phyloP scores from a whole-genome alignment of 1,139 yeast species.

The Pichia sp. region DNA sequence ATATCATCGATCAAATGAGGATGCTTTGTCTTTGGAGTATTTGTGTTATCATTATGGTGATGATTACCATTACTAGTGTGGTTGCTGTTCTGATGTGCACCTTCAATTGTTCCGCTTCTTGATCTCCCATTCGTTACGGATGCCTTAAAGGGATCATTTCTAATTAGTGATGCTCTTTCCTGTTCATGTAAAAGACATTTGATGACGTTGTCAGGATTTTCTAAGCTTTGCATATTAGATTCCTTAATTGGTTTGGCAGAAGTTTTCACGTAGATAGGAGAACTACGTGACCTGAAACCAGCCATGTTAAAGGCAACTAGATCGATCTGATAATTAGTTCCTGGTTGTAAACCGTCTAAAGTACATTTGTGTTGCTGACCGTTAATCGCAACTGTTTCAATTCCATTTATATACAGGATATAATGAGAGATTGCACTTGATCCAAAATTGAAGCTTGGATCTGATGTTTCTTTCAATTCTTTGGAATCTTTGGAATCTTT shows the following conservation, averaged over 20 bases:
- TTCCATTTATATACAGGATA: constrained; percentile 45
- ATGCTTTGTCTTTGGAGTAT: constrained; percentile 12
- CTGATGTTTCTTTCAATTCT: background rate
- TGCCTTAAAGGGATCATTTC: constrained; percentile 25
- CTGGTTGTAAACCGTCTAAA: constrained; percentile 43
- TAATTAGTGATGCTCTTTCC: constrained; percentile 19
- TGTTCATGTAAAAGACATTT: constrained; percentile 26
- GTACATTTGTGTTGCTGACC: constrained; percentile 36
- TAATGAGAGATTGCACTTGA: constrained; percentile 33
- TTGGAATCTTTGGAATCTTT: constrained; percentile 6
- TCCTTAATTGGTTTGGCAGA: constrained; percentile 12
- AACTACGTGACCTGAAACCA: constrained; percentile 44
- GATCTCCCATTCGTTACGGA: constrained; percentile 25
- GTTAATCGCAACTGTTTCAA: constrained; percentile 32
- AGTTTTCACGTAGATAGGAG: constrained; percentile 44
- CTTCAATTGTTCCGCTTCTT: constrained; percentile 35
- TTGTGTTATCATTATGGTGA: background rate
- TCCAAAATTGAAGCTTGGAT: background rate
- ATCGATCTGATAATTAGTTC: constrained; percentile 50
- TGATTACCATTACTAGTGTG: constrained; percentile 1
- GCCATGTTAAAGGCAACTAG: constrained; percentile 48
- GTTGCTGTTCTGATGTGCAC: background rate
- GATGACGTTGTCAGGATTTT: constrained; percentile 29
- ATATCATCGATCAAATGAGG: constrained; percentile 37
- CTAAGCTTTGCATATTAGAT: constrained; percentile 20